phyloP scores from a whole-genome alignment of 768 basidiomycete genomes.

The Mycena indigotica region DNA sequence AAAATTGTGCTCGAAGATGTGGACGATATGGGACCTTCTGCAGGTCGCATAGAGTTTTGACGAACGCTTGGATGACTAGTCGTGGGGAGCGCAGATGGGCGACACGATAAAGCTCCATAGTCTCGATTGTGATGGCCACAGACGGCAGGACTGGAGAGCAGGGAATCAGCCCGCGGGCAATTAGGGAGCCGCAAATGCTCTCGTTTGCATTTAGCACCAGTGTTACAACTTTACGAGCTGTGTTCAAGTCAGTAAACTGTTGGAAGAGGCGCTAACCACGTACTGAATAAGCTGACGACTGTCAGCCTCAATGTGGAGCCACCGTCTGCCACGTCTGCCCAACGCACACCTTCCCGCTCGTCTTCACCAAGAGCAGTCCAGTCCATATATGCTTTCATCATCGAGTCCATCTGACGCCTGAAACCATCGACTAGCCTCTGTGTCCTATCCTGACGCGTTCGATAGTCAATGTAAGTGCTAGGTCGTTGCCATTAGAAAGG shows the following conservation, averaged over 20 bases:
- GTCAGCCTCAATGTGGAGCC: neutral
- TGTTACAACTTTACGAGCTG: neutral
- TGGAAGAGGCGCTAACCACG: neutral
- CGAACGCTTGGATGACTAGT: slow-evolving; percentile 16
- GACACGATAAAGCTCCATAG: slow-evolving; percentile 15
- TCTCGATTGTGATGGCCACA: slow-evolving; percentile 7
- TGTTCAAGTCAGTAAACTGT: neutral
- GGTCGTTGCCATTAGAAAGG: neutral
- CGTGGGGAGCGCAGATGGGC: slow-evolving; percentile 14
- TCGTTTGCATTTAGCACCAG: neutral
- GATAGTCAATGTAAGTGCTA: neutral
- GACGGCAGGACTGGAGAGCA: slow-evolving; percentile 11
- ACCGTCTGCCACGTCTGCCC: neutral
- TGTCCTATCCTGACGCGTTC: neutral
- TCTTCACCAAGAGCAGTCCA: neutral
- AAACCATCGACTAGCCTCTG: neutral
- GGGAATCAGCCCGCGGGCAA: slow-evolving; percentile 9
- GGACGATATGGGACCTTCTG: slow-evolving; percentile 17
- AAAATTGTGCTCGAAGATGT: slow-evolving; percentile 17
- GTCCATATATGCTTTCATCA: neutral
- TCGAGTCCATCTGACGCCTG: neutral
- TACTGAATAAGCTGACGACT: neutral
- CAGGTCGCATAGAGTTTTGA: slow-evolving; percentile 20
- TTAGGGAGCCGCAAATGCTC: neutral
- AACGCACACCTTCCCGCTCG: neutral